Base-by-base conservation (phyloP, 108 stramenopile genomes). In the Skeletonema tropicum region DNA sequence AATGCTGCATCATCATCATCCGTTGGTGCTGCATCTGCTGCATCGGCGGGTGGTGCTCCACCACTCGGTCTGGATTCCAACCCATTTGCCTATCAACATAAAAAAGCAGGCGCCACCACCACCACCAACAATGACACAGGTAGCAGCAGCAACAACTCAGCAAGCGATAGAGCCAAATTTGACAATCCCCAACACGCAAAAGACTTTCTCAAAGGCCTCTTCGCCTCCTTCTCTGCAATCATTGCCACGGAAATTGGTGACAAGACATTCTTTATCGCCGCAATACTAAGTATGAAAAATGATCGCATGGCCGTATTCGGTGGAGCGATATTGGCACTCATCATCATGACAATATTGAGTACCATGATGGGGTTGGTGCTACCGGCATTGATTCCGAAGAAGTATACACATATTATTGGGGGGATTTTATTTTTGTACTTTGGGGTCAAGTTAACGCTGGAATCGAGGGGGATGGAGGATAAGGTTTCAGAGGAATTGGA, bases 181-280 rank as follows among this genome's bases (percentile, higher is more conserved):
- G 66, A 82, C 32, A 62, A 75, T 63, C 81, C 81, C 31, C 60
- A 65, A 29, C 48, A 65, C 32, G 73, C 74, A 14, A 82, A 65
- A n/a, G 58, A 75, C 11, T 82, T 82, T 57, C 3, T 82, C 64
- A 91, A 90, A 41, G 94, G 84, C 5, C 92, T 94, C 52, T 77
- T 93, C 6, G 80, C 85, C 31, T 83, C 85, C 29, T 84, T 92
- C 58, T 90, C 92, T 66, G 92, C 99, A 75, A 99, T 99, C 66
- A 78, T 99, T 19, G 98, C 98, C 26, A 98, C 99, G 0, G 99
- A 99, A 88, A 95, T 99, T 62, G 99, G 99, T 9, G 99, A 99
- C 89, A 99, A 99, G 83, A 99, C 99, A 21, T 99, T 99, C 74
- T 99, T 99, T 86, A 98, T 99, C 75, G 99, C 99, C 8, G 99